These are phyloP conservation scores for Scenedesmus sp. DNA, from an alignment of 163 green algal genomes.

Conservation along the genomic window DNA sequence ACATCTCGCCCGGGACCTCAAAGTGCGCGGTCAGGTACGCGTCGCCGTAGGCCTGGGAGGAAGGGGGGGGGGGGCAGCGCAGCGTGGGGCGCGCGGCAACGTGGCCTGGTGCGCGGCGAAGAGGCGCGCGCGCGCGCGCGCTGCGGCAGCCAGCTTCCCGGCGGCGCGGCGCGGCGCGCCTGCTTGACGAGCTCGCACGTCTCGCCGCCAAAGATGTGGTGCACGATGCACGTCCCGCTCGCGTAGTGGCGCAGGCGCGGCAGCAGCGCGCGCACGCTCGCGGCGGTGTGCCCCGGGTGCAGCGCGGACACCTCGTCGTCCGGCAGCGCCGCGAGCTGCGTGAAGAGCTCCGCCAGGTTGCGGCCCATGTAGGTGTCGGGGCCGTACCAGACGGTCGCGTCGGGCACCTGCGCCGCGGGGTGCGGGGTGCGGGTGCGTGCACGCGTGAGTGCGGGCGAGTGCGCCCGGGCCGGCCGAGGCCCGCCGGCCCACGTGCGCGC, in stretches of 20 bases:
- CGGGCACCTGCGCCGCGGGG: slow-evolving; percentile 75
- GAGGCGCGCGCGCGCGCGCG: too few relatives aligned
- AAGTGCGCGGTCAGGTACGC: slow-evolving; percentile 97
- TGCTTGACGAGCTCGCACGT: slow-evolving; percentile 66
- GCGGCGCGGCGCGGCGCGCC: too few relatives aligned
- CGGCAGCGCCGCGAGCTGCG: slow-evolving; percentile 63
- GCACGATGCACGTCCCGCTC: slow-evolving; percentile 95
- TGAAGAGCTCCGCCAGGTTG: slow-evolving; percentile 93
- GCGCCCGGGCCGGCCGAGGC: not conserved
- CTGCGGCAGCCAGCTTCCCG: too few relatives aligned
- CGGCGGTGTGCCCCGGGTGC: slow-evolving; percentile 79
- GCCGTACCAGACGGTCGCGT: slow-evolving; percentile 95
- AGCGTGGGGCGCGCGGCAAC: too few relatives aligned
- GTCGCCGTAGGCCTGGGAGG: slow-evolving; percentile 81
- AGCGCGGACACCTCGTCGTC: slow-evolving; percentile 48
- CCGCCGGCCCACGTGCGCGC: too few relatives aligned
- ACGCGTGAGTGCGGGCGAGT: too few relatives aligned
- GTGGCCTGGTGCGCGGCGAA: too few relatives aligned
- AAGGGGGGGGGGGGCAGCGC: too few relatives aligned
- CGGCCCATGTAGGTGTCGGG: slow-evolving; percentile 99
- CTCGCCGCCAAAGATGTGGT: slow-evolving; percentile 97
- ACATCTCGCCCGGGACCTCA: slow-evolving; percentile 73
- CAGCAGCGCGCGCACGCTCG: slow-evolving; percentile 76
- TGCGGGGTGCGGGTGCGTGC: not conserved
- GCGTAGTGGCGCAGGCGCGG: slow-evolving; percentile 90